phyloP scores from a whole-genome alignment of 164 flowering plant species.

The Umbellularia californica region DNA sequence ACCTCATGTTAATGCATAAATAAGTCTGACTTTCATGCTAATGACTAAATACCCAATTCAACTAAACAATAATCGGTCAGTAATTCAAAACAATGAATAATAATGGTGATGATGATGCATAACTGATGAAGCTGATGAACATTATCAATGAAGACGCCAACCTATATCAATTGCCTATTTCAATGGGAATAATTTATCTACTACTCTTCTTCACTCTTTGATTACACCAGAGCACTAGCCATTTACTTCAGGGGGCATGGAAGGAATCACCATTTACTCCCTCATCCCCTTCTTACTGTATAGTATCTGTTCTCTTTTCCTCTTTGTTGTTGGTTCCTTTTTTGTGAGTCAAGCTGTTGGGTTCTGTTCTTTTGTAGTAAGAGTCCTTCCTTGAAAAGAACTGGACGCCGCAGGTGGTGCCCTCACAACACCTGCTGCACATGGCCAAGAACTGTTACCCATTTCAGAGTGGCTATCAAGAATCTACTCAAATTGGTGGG shows the following conservation, averaged over 20 bases:
- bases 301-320: neutral
- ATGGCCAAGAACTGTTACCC: neutral
- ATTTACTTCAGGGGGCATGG: neutral
- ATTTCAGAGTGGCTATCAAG: neutral
- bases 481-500: neutral
- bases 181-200: slow-evolving; percentile 1
- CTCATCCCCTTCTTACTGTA: neutral
- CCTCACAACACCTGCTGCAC: slow-evolving; percentile 30
- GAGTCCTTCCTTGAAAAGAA: slow-evolving; percentile 29
- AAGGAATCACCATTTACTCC: slow-evolving; percentile 12
- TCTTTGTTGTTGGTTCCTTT: slow-evolving; percentile 4
- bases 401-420: slow-evolving; percentile 18
- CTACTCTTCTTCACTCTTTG: slow-evolving; percentile 2
- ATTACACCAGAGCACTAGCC: neutral
- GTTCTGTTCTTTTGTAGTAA: slow-evolving; percentile 32
- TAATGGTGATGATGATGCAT: slow-evolving; percentile 17
- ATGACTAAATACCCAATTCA: slow-evolving; percentile 23
- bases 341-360: slow-evolving; percentile 27
- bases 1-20: slow-evolving; percentile 34
- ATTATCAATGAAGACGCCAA: slow-evolving; percentile 14
- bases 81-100: slow-evolving; percentile 21
- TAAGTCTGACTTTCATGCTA: slow-evolving; percentile 30
- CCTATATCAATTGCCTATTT: slow-evolving; percentile 13
- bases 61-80: slow-evolving; percentile 3
- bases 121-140: slow-evolving; percentile 1